Evolutionary conservation across 805 yeast genomes (phyloP), one percentile per base, ranked within the genome.

Genomic region (Candida montana): DNA sequence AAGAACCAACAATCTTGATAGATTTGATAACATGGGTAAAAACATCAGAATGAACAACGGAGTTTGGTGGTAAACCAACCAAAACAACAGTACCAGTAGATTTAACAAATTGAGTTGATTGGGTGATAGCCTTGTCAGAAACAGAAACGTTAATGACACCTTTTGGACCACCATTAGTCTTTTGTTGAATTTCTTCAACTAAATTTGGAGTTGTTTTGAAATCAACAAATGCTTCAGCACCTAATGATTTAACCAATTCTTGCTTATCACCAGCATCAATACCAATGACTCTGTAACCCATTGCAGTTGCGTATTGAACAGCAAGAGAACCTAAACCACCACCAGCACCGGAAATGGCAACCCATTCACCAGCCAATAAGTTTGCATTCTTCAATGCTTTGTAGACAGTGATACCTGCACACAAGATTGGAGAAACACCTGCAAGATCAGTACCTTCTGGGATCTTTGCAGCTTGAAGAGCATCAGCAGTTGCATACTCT

Each of bases 331-430:
- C 48, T 26, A 45, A 24, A 33, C 48, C 48, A 45, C 48, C 48
- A 41, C 46, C 48, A 8, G 48, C 48, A 45, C 48, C 48, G 21
- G 46, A 39, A 35, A 45, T 42, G 33, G 67, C 68, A 55, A 64
- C 69, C 44, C 77, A 67, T 37, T 63, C 69, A 40, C 88, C 89
- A 40, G 87, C 75, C 40, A 48, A 58, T 54, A 81, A 68, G 33
- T 74, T 73, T 27, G 93, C 85, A 34, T 83, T 82, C 74, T 85
- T 85, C 61, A 86, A 70, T 26, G 95, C 95, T 72, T 85, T 86
- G 79, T 86, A 86, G 41, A 83, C 95, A 30, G 95, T 86, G 67
- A 86, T 76, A 65, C 95, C 95, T 15, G 95, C 95, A 68, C 95
- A 86, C 56, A 87, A 74, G 58, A 86, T 78, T 53, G 95, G 95